Percentiles rank a stretch among this genome's conserved stretches.
phyloP scores from a whole-genome alignment of 164 flowering plant genomes.

The Annona squamosa region DNA sequence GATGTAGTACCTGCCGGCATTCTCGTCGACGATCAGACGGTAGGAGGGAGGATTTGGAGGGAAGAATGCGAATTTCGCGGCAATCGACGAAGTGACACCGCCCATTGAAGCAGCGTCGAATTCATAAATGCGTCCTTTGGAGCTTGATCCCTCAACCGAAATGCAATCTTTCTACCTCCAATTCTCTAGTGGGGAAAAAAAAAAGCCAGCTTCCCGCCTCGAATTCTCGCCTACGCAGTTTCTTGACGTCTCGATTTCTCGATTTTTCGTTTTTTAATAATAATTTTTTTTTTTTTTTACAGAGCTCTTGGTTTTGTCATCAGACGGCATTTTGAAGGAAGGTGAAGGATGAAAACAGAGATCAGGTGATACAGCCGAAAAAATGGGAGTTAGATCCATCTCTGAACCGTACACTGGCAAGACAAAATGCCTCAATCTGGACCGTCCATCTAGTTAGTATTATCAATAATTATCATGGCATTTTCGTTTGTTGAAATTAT shows the following conservation, averaged over 20 bases:
- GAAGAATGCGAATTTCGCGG: slow-evolving; percentile 83
- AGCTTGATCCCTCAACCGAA: too few relatives aligned
- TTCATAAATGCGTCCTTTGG: neutral
- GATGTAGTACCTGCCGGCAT: slow-evolving; percentile 25
- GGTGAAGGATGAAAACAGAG: neutral
- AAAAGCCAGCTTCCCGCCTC: neutral
- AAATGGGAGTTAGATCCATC: too few relatives aligned
- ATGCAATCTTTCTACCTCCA: neutral
- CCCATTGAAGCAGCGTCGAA: slow-evolving; percentile 14
- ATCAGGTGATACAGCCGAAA: too few relatives aligned
- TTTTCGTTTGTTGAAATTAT: too few relatives aligned
- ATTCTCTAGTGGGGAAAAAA: too few relatives aligned
- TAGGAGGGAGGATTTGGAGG: slow-evolving; percentile 86
- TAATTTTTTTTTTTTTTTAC: neutral
- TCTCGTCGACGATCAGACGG: slow-evolving; percentile 36
- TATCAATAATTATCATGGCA: too few relatives aligned
- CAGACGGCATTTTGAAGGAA: neutral
- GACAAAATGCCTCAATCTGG: too few relatives aligned
- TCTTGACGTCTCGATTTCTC: neutral
- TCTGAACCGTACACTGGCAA: too few relatives aligned
- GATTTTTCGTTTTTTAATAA: neutral
- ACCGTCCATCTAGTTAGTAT: too few relatives aligned
- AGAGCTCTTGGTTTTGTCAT: neutral
- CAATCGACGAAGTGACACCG: slow-evolving; percentile 53
- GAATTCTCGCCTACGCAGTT: too few relatives aligned